Conservation (phyloP, 2,329 filamentous ascomycete species). For the Claviceps sp. region DNA sequence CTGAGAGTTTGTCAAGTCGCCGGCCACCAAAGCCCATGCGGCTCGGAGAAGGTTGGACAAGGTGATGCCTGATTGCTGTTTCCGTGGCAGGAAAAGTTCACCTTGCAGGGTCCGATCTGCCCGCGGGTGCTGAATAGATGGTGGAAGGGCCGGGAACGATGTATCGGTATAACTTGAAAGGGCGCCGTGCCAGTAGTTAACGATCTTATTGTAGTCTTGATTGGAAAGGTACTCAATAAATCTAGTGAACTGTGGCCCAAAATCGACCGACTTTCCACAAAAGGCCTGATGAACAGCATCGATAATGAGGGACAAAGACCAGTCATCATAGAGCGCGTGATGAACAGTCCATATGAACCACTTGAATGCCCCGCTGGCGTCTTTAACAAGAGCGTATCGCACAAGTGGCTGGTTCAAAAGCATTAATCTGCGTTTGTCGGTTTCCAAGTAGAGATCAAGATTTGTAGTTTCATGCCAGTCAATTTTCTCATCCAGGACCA, state of each 20-base stretch:
- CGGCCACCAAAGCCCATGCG: conserved; percentile 36
- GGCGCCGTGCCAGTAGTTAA: neutral
- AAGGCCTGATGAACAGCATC: conserved; percentile 15
- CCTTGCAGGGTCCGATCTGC: no score
- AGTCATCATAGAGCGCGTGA: conserved; percentile 38
- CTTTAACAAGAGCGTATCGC: conserved; percentile 24
- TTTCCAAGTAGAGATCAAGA: conserved; percentile 21
- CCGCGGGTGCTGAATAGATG: no score
- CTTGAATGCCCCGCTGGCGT: conserved; percentile 19
- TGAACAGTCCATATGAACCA: conserved; percentile 27
- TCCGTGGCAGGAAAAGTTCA: no score
- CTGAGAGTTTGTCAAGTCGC: conserved; percentile 27
- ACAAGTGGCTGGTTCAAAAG: conserved; percentile 26
- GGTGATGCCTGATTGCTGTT: conserved; percentile 12
- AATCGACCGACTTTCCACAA: neutral
- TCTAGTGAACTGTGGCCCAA: neutral
- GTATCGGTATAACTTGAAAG: neutral
- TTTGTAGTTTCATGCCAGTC: conserved; percentile 11
- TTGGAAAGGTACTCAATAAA: conserved; percentile 9
- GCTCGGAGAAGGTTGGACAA: conserved; percentile 14
- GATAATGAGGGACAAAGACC: conserved; percentile 29
- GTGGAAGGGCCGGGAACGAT: neutral
- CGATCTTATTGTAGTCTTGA: neutral
- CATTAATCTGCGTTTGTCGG: conserved; percentile 22
- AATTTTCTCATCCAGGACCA: conserved; percentile 25